These are phyloP conservation scores for Mycena floridula DNA, from an alignment of 768 basidiomycete species.

Conservation along the genomic window DNA sequence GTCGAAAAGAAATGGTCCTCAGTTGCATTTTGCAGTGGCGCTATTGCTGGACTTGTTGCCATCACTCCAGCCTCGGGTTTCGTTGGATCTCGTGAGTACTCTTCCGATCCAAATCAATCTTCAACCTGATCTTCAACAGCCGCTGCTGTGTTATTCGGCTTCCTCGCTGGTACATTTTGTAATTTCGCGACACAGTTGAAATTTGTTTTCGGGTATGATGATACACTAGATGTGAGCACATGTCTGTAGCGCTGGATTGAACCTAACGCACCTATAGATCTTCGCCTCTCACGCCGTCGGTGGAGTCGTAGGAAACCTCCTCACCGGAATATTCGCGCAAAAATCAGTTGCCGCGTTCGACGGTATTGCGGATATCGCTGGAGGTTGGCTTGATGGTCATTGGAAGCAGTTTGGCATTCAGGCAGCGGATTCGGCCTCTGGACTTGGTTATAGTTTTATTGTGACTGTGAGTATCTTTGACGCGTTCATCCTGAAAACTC, in stretches of 20 bases:
- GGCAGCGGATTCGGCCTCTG: constrained; percentile 65
- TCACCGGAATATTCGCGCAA: constrained; percentile 89
- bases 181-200: constrained; percentile 98
- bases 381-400: constrained; percentile 86
- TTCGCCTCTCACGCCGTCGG: constrained; percentile 83
- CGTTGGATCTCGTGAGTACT: constrained; percentile 63
- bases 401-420: constrained; percentile 83
- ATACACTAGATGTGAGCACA: constrained; percentile 65
- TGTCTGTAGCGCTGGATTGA: neutral
- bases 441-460: constrained; percentile 66
- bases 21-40: constrained; percentile 95
- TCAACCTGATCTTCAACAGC: constrained; percentile 28
- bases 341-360: constrained; percentile 74
- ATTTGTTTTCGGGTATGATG: constrained; percentile 70
- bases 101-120: neutral
- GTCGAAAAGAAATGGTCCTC: constrained; percentile 91
- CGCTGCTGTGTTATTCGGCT: constrained; percentile 81
- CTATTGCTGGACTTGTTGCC: constrained; percentile 84
- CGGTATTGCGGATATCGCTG: constrained; percentile 56
- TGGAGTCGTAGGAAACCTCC: constrained; percentile 73
- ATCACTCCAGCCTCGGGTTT: constrained; percentile 84
- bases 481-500: neutral
- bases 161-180: constrained; percentile 77
- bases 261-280: constrained; percentile 45
- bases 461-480: constrained; percentile 50